Evolutionary conservation across 257 asterid species (phyloP).

Genomic region (Fraxinus anomala): DNA sequence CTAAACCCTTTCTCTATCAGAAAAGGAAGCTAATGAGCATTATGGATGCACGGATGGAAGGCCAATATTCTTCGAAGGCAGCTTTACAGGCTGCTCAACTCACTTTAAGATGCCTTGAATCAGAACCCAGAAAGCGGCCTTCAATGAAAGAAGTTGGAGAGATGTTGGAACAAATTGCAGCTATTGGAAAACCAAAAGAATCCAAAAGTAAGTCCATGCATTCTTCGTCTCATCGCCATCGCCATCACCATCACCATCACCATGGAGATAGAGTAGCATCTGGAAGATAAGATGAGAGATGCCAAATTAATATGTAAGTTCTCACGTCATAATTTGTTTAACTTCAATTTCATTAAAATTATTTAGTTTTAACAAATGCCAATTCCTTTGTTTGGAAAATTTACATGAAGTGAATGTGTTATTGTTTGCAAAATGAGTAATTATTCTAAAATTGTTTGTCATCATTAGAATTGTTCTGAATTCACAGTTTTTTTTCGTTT

Average conservation of each 20-base stretch:
- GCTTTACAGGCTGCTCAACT: constrained; percentile 40
- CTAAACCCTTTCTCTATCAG: constrained; percentile 32
- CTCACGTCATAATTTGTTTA: not conserved
- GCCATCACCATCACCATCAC: not conserved
- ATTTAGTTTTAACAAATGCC: not conserved
- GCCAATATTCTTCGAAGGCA: constrained; percentile 29
- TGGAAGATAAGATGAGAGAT: not conserved
- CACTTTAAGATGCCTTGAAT: constrained; percentile 41
- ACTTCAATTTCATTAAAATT: not conserved
- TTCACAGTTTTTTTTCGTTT: no score
- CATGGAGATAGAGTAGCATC: not conserved
- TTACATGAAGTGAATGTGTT: not conserved
- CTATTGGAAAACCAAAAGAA: constrained; percentile 28
- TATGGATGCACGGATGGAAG: constrained; percentile 39
- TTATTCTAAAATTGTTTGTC: not conserved
- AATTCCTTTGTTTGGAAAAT: not conserved
- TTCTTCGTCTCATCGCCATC: constrained; percentile 25
- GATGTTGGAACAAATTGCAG: constrained; percentile 42
- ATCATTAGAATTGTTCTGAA: not conserved
- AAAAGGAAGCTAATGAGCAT: constrained; percentile 36
- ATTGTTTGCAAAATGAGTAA: not conserved
- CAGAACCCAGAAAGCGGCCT: constrained; percentile 45
- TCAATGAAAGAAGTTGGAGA: constrained; percentile 50
- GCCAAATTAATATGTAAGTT: no score
- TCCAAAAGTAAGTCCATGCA: constrained; percentile 10